These are phyloP conservation scores for Cercospora zeina DNA, from an alignment of 2,329 filamentous ascomycete species.

Conservation along the genomic window DNA sequence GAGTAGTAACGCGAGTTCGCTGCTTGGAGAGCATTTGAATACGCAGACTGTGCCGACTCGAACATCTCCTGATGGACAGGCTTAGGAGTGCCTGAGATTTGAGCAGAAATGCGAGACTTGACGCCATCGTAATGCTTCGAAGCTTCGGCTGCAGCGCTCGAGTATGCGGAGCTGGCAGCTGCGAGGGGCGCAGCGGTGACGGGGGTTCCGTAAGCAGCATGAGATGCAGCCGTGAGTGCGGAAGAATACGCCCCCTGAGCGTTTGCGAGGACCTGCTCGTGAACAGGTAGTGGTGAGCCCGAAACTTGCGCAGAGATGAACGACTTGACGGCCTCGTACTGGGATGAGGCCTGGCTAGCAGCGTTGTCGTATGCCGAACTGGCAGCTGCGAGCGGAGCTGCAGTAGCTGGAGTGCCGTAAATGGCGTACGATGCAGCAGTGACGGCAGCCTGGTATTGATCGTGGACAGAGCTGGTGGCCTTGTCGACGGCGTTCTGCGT, in stretches of 20 bases:
- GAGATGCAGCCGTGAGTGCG: constrained; percentile 62
- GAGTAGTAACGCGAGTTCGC: constrained; percentile 61
- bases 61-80: constrained; percentile 69
- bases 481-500: constrained; percentile 47
- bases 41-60: constrained; percentile 66
- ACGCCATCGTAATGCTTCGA: constrained; percentile 67
- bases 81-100: constrained; percentile 67
- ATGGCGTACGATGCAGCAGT: constrained; percentile 60
- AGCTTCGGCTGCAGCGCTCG: constrained; percentile 63
- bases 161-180: constrained; percentile 58
- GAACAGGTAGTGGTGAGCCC: constrained; percentile 67
- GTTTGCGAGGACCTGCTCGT: constrained; percentile 68
- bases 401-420: constrained; percentile 52
- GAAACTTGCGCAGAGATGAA: constrained; percentile 66
- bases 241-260: constrained; percentile 68
- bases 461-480: constrained; percentile 53
- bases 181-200: constrained; percentile 69
- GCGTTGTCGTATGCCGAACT: constrained; percentile 64
- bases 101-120: constrained; percentile 64
- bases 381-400: constrained; percentile 44
- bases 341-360: constrained; percentile 64
- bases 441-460: constrained; percentile 59
- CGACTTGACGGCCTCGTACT: constrained; percentile 68
- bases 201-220: constrained; percentile 61
- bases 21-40: constrained; percentile 63